Evolutionary conservation across 768 basidiomycete species (phyloP).

Genomic region (Trametes villosa): DNA sequence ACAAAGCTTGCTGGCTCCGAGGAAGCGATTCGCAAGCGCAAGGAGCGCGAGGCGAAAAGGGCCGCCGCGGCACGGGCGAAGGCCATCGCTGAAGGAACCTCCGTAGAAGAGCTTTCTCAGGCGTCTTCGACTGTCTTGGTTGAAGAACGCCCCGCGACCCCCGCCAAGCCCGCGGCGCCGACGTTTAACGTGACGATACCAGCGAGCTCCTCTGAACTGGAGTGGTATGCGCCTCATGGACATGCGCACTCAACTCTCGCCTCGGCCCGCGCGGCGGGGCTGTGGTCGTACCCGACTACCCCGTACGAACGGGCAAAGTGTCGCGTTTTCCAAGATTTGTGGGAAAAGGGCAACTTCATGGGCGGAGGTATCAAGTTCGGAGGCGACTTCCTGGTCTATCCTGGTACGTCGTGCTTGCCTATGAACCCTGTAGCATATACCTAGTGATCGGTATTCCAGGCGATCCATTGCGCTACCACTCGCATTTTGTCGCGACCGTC

Average conservation of each 20-base stretch:
- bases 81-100: constrained; percentile 27
- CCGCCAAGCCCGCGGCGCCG: constrained; percentile 16
- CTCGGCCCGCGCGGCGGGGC: constrained; percentile 63
- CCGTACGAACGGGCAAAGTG: constrained; percentile 74
- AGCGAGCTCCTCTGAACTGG: constrained; percentile 59
- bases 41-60: constrained; percentile 62
- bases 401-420: constrained; percentile 57
- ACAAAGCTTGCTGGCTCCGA: constrained; percentile 38
- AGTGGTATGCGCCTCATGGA: constrained; percentile 65
- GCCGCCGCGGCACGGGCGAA: constrained; percentile 31
- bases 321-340: constrained; percentile 77
- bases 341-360: constrained; percentile 85
- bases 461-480: constrained; percentile 94
- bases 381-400: constrained; percentile 95
- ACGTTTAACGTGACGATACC: constrained; percentile 67
- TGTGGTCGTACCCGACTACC: constrained; percentile 79
- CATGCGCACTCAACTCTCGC: constrained; percentile 58
- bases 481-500: constrained; percentile 91
- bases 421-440: background rate
- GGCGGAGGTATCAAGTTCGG: constrained; percentile 94
- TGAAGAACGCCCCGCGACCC: constrained; percentile 23
- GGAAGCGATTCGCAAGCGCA: constrained; percentile 72
- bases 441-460: constrained; percentile 47
- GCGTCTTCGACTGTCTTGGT: background rate
- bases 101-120: constrained; percentile 7